Percentiles rank a stretch among this genome's conserved stretches.
Conservation (phyloP, 768 basidiomycete genomes). For the Termitomyces sp. region DNA sequence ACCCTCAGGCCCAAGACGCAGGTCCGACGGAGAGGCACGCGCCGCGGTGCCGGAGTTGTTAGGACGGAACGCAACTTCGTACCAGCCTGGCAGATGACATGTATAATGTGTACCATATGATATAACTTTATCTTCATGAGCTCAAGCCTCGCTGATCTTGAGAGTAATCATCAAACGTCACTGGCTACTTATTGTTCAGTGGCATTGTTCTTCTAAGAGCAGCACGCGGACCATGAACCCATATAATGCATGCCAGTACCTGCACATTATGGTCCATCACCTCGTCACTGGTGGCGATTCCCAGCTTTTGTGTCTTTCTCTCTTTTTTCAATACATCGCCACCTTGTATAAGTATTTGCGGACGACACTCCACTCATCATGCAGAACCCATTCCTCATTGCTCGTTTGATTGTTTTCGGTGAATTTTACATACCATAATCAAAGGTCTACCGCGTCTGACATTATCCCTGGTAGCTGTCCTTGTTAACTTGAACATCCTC, state of each 20-base stretch:
- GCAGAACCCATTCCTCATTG: conserved; percentile 54
- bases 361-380: conserved; percentile 22
- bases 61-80: background rate
- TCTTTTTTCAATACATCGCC: conserved; percentile 4
- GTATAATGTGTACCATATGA: conserved; percentile 10
- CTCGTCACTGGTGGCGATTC: conserved; percentile 21
- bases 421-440: conserved; percentile 20
- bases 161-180: no score
- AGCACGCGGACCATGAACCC: background rate
- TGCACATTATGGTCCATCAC: background rate
- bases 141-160: background rate
- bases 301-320: conserved; percentile 11
- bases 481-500: conserved; percentile 51
- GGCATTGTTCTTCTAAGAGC: conserved; percentile 7
- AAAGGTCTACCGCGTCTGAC: background rate
- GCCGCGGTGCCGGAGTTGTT: conserved; percentile 2
- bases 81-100: conserved; percentile 3
- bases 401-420: conserved; percentile 61
- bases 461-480: conserved; percentile 34
- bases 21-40: conserved; percentile 17
- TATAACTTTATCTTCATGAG: background rate
- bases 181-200: conserved; percentile 9
- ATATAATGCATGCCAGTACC: conserved; percentile 1
- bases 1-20: conserved; percentile 36
- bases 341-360: background rate